These are phyloP conservation scores for Discostella stelligera DNA, from an alignment of 352 stramenopile species.

Conservation along the genomic window DNA sequence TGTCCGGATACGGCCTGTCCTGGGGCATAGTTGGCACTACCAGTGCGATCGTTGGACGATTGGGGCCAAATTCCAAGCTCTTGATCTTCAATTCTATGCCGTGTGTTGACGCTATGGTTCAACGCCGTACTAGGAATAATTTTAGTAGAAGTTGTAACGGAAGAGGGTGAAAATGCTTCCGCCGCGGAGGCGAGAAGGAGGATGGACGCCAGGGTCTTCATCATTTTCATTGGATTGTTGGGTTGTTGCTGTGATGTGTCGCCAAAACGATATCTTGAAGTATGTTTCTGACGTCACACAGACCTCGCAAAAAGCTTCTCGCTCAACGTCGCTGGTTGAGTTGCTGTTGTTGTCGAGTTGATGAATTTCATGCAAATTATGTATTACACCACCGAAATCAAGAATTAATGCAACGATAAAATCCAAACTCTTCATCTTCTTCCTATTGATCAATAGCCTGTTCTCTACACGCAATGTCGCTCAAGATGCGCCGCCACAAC, in stretches of 20 bases:
- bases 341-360: too few relatives aligned
- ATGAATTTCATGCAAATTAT: too few relatives aligned
- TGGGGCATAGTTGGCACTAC: slow-evolving; percentile 8
- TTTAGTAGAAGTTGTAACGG: not conserved
- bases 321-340: too few relatives aligned
- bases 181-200: slow-evolving; percentile 13
- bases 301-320: not conserved
- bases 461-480: too few relatives aligned
- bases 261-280: not conserved
- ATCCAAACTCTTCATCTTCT: too few relatives aligned
- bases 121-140: not conserved
- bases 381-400: too few relatives aligned
- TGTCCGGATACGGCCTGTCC: slow-evolving; percentile 24
- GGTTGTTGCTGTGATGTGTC: not conserved
- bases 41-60: slow-evolving; percentile 1
- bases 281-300: slow-evolving; percentile 1
- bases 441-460: too few relatives aligned
- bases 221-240: not conserved
- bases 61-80: slow-evolving; percentile 33
- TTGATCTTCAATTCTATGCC: slow-evolving; percentile 22
- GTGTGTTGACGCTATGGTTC: slow-evolving; percentile 23
- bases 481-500: too few relatives aligned
- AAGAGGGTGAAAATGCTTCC: slow-evolving; percentile 10
- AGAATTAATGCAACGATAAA: too few relatives aligned
- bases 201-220: slow-evolving; percentile 17